Base-by-base conservation (phyloP, 805 yeast species). In the Wickerhamiella bombiphila region DNA sequence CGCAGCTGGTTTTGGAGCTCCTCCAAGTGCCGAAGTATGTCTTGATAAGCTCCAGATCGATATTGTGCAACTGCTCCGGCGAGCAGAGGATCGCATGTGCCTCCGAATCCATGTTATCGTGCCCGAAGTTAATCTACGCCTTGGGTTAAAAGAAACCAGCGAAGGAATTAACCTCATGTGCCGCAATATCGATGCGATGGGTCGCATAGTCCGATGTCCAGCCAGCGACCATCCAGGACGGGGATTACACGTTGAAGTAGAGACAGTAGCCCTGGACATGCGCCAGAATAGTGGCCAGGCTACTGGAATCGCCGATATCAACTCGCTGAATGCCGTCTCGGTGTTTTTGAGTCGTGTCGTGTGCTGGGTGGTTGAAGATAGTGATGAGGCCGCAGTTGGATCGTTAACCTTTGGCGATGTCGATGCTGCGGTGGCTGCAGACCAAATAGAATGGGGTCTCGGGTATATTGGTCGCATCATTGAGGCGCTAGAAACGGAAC, bases 31-130 rank as follows among this genome's bases (percentile, higher is more conserved):
- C 13, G 26, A 24, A 13, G 11, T 9, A 9, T 9, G 11, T 24
- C 58, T 85, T 47, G 95, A 86, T 53, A 53, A 54, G 14, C 56
- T 83, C 13, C 93, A 86, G 42, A 54, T 70, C 14, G 70, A 71
- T 7, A 69, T 78, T 2, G 63, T 80, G 9, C 54, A 57, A 24
- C 57, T 60, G 6, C 54, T 80, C 19, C 57, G 61, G 13, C 14
- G 33, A 4, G 34, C 26, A 3, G 37, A 36, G 8, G 28, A 29
- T 2, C n/a, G 36, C n/a, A 13, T 8, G 3, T 34, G 35, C 3
- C 6, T 36, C 20, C 35, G 45, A 5, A 8, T 17, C 7, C 43
- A 42, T 17, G 9, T 76, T 5, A 65, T 68, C 1, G 47, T 70
- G 3, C 78, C 79, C 0, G 50, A 50, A 4, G 41, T 72, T 0